Evolutionary conservation across 2,329 filamentous ascomycete species (phyloP), one percentile per base, ranked within the genome.

Genomic region (Colletotrichum caudatum): DNA sequence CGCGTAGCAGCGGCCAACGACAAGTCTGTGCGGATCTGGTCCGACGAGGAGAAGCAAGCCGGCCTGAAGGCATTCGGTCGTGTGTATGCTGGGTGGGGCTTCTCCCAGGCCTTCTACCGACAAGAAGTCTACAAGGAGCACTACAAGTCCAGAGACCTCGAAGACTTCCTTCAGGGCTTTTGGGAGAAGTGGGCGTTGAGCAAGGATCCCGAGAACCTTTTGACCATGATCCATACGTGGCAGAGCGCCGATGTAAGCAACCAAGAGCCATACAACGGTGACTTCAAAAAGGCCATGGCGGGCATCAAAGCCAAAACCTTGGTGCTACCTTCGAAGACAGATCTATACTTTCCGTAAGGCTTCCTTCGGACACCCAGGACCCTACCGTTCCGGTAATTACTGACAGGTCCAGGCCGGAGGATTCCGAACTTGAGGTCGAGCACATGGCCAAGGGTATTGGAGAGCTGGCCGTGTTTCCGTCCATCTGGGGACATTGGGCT

Each of bases 81-180:
- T 56, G 93, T 90, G 0, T 96, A 96, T 80, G 92, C 93, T 1
- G 93, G 93, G 0, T 96, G 90, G 93, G 93, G 93, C 0, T 93
- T 95, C 76, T 92, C 90, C 63, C 93, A 95, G 76, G 87, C 92
- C 0, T 95, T 95, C 76, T 95, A 95, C 76, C 87, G 93, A 1
- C 84, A 93, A 74, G 90, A 86, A 77, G 71, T 93, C n/a, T 91
- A 91, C 78, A 88, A 93, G 78, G n/a, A 64, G 35, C 56, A 69
- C 48, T 72, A 72, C 59, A 8, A 39, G 12, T 66, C 69, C 33
- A 90, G 80, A 1, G 64, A 67, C 16, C 83, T 95, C 2, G 92
- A 94, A 73, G 89, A 93, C 64, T 95, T 94, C 73, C 88, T 95
- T 85, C 82, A 89, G 8, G 88, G 86, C 16, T 94, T 93, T 76